Evolutionary conservation across 2,329 filamentous ascomycete genomes (phyloP).

Genomic region (Sporothrix sp.): DNA sequence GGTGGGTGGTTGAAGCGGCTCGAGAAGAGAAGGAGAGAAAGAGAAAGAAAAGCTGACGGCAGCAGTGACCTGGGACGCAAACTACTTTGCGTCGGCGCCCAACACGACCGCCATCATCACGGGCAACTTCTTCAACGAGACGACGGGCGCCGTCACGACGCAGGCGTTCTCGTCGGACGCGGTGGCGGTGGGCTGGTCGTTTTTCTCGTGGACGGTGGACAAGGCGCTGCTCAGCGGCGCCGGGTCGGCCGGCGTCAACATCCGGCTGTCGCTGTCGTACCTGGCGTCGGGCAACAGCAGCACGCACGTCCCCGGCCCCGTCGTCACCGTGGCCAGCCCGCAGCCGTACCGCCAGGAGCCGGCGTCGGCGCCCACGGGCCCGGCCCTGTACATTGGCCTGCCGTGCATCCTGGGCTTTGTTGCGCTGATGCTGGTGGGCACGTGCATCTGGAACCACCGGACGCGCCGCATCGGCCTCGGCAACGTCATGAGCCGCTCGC

Average conservation of each 20-base stretch:
- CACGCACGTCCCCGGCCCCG: constrained; percentile 31
- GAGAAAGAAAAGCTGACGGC: not conserved
- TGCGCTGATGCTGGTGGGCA: constrained; percentile 39
- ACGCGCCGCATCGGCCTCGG: constrained; percentile 41
- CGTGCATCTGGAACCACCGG: constrained; percentile 47
- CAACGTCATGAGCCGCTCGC: constrained; percentile 39
- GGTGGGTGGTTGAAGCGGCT: too few relatives aligned
- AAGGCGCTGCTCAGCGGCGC: constrained; percentile 28
- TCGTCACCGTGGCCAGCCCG: constrained; percentile 31
- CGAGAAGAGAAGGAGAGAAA: not conserved
- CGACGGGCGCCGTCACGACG: constrained; percentile 19
- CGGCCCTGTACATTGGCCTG: constrained; percentile 43
- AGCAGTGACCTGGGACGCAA: constrained; percentile 48
- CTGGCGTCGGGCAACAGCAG: constrained; percentile 25
- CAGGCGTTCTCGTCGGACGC: constrained; percentile 28
- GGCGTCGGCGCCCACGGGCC: constrained; percentile 26
- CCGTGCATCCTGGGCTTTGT: constrained; percentile 41
- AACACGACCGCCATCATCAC: constrained; percentile 30
- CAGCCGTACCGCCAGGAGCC: constrained; percentile 25
- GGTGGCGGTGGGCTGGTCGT: constrained; percentile 35
- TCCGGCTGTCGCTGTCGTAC: constrained; percentile 38
- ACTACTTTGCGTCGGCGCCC: constrained; percentile 35
- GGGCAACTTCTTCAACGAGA: constrained; percentile 33
- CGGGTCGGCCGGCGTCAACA: constrained; percentile 30
- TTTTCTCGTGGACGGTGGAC: constrained; percentile 37